Conservation (phyloP, 2,329 filamentous ascomycete genomes). For the Davidsoniella virescens region DNA sequence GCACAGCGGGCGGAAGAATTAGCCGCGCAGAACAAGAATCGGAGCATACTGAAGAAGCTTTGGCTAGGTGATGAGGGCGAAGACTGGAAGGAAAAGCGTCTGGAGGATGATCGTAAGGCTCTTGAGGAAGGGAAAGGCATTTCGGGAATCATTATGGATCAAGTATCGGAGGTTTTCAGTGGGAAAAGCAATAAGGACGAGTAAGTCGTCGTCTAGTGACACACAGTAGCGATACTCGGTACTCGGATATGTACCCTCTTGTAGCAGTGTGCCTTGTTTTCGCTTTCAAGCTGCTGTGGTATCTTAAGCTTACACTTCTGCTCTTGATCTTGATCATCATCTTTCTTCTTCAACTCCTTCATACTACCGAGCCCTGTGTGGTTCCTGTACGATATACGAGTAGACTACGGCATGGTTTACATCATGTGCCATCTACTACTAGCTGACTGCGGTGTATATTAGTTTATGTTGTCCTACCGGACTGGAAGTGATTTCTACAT, state of each 20-base stretch:
- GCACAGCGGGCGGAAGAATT: conserved; percentile 19
- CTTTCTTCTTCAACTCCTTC: background rate
- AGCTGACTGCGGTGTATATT: no score
- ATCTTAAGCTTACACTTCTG: background rate
- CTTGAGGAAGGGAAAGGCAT: conserved; percentile 39
- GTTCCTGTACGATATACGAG: no score
- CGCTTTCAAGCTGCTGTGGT: no score
- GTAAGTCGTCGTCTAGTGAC: background rate
- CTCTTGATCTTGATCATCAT: background rate
- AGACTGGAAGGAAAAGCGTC: conserved; percentile 37
- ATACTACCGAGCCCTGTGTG: no score
- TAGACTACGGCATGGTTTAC: no score
- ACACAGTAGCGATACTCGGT: background rate
- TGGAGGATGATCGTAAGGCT: conserved; percentile 34
- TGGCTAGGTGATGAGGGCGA: conserved; percentile 44
- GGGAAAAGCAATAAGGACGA: conserved; percentile 15
- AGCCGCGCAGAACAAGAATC: conserved; percentile 18
- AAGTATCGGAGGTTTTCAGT: conserved; percentile 37
- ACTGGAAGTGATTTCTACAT: background rate
- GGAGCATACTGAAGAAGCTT: conserved; percentile 27
- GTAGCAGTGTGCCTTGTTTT: no score
- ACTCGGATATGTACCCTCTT: no score
- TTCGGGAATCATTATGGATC: conserved; percentile 38
- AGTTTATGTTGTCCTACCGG: background rate
- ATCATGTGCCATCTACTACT: no score